phyloP scores from a whole-genome alignment of 768 basidiomycete species.

The Leccinum aurantiacum region DNA sequence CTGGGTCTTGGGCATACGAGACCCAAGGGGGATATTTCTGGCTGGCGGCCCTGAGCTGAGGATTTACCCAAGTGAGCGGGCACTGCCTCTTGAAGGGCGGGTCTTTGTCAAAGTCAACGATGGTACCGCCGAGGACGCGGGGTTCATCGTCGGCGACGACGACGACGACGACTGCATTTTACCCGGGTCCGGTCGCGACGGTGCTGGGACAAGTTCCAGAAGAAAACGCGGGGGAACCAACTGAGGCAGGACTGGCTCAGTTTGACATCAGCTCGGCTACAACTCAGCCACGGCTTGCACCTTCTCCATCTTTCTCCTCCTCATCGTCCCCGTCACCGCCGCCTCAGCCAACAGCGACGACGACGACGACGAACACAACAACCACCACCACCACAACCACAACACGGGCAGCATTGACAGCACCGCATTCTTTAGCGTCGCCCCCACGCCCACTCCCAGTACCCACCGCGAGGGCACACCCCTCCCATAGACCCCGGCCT shows the following conservation, averaged over 20 bases:
- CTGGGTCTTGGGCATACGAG: conserved; percentile 10
- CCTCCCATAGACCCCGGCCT: conserved; percentile 51
- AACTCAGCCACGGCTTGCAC: conserved; percentile 25
- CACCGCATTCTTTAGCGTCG: conserved; percentile 10
- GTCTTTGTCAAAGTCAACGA: conserved; percentile 15
- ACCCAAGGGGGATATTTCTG: conserved; percentile 11
- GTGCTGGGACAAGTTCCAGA: conserved; percentile 52
- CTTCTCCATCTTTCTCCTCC: conserved; percentile 11
- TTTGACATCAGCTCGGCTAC: conserved; percentile 42
- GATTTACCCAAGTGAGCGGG: conserved; percentile 18
- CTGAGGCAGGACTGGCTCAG: conserved; percentile 54
- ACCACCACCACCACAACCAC: conserved; percentile 14
- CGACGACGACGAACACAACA: neutral
- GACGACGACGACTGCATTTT: conserved; percentile 35
- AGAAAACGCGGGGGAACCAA: conserved; percentile 40
- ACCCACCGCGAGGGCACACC: conserved; percentile 20
- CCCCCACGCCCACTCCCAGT: conserved; percentile 37
- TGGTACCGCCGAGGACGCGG: conserved; percentile 2
- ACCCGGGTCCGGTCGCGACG: conserved; percentile 48
- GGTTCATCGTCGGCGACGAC: conserved; percentile 4
- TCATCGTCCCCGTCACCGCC: conserved; percentile 4
- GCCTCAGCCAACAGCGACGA: neutral
- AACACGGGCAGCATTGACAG: neutral
- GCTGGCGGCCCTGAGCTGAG: conserved; percentile 7
- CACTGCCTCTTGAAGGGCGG: conserved; percentile 22